A percentile compares a stretch with the other conserved stretches of the same genome.
phyloP scores from a whole-genome alignment of 1,139 yeast species.

The Zhuliangozyma parablackwelliae region DNA sequence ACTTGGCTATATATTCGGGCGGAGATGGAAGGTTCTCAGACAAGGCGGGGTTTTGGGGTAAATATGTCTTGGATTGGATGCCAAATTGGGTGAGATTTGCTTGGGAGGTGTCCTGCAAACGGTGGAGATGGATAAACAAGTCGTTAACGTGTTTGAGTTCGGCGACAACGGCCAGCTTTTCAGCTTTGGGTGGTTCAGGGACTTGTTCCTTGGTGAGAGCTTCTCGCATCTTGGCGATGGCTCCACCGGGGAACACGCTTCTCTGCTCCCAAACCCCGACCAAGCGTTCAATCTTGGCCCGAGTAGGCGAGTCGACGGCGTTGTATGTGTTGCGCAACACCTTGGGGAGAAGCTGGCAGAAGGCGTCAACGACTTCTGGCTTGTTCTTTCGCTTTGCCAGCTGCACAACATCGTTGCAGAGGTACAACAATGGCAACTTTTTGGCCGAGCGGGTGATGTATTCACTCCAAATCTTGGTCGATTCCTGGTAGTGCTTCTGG shows the following conservation, averaged over 20 bases:
- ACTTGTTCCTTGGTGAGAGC: conserved; percentile 15
- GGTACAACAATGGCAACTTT: conserved; percentile 59
- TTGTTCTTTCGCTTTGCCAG: conserved; percentile 67
- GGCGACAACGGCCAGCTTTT: no score
- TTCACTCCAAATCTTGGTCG: conserved; percentile 61
- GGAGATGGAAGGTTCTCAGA: conserved; percentile 53
- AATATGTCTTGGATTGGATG: conserved; percentile 37
- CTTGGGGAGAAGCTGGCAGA: conserved; percentile 44
- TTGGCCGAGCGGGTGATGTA: conserved; percentile 36
- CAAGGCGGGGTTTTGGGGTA: conserved; percentile 37
- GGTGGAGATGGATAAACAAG: conserved; percentile 25
- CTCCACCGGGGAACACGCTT: conserved; percentile 44
- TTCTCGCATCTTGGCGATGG: conserved; percentile 38
- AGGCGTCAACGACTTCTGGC: conserved; percentile 56
- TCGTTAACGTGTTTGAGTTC: conserved; percentile 38
- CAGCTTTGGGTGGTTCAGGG: conserved; percentile 4
- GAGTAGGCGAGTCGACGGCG: conserved; percentile 33
- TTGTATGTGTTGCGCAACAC: conserved; percentile 31
- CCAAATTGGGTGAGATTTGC: conserved; percentile 41
- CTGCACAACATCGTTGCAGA: conserved; percentile 83
- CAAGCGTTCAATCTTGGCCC: conserved; percentile 59
- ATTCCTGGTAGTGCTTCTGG: conserved; percentile 56
- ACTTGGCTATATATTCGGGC: conserved; percentile 41
- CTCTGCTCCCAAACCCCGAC: conserved; percentile 76
- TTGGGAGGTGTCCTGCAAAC: conserved; percentile 28